Evolutionary conservation across 1,284 basidiomycete species (phyloP), one percentile per base, ranked within the genome.

Genomic region (Ganoderma lingzhi): DNA sequence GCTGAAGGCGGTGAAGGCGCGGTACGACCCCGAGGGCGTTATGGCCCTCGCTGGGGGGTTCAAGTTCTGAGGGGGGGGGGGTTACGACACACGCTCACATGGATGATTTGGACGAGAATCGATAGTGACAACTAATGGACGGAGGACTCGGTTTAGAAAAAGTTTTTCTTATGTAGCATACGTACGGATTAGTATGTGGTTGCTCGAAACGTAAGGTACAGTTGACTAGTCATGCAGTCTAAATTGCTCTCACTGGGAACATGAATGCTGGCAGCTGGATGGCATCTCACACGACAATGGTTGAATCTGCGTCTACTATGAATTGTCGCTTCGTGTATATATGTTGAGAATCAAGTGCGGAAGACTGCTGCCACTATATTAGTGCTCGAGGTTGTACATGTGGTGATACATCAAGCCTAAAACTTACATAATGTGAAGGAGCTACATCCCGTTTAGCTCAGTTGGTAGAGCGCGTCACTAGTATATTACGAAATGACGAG

Each of bases 21-120:
- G 68, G 63, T 81, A 85, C 65, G 89, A 90, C 69, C 87, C 87
- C 0, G 64, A 75, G 8, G 82, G 86, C 68, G 80, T 89, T 35
- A 90, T 90, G 88, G 82, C 79, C 15, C 83, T 89, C n/a, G 81
- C 87, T 17, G 89, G 88, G 6, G 89, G 88, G 4, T 89, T 77
- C 75, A 82, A 82, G 75, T 73, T 81, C 55, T 74, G 65, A 71
- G 41, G 23, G 48, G 48, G n/a, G n/a, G 15, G 6, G 19, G 23
- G 12, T 23, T 3, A 28, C 10, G 48, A 53, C 48, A 3, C 3
- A 10, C 9, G 6, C 23, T 2, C 4, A 48, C 45, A 6, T 10
- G 3, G 10, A 23, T 23, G 45, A 23, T 23, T 23, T 23, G 23
- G n/a, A 51, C 23, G 19, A 2, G 23, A 28, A 9, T 53, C 10